Evolutionary conservation across 345 rosid species (phyloP), one percentile per base, ranked within the genome.

Genomic region (Moricandia arvensis): DNA sequence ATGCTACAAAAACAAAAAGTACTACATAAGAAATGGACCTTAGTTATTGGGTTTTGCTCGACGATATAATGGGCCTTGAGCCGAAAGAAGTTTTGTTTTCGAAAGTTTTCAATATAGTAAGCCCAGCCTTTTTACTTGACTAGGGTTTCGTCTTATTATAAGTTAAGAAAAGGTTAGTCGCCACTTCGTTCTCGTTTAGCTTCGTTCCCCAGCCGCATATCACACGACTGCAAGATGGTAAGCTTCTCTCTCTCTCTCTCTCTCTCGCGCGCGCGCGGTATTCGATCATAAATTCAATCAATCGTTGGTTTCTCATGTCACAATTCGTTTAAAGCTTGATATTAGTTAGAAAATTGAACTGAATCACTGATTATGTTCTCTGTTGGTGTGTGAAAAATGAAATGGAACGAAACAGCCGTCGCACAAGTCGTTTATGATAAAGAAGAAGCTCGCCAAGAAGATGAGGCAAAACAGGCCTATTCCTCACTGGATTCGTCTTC

Each of bases 211-310:
- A 26, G 77, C 81, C 47, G 77, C 73, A 59, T 35, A 17, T 67
- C 78, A 15, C 59, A 60, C 78, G 74, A 73, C 74, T 13, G 60
- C 78, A 74, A 69, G 75, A 79, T 79, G 82, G 82, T 79, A 33
- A 79, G 41, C 38, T 8, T 9, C 66, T 45, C 53, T 37, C 41
- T 8, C 63, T 43, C n/a, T n/a, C n/a, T n/a, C n/a, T n/a, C n/a
- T n/a, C n/a, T n/a, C n/a, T n/a, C n/a, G n/a, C n/a, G n/a, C 37
- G 5, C n/a, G 7, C 3, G 5, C 6, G 2, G 11, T 1, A 15
- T 15, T 30, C 16, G 7, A 43, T 12, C 3, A 16, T 30, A 6
- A 1, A 43, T 15, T 8, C 27, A 41, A 45, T 16, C 4, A 9
- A 0, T 74, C 3, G 16, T 2, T n/a, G 1, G 15, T 9, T 35